These are phyloP conservation scores for Nannochloropsis salina DNA, from an alignment of 108 stramenopile genomes.

Conservation along the genomic window DNA sequence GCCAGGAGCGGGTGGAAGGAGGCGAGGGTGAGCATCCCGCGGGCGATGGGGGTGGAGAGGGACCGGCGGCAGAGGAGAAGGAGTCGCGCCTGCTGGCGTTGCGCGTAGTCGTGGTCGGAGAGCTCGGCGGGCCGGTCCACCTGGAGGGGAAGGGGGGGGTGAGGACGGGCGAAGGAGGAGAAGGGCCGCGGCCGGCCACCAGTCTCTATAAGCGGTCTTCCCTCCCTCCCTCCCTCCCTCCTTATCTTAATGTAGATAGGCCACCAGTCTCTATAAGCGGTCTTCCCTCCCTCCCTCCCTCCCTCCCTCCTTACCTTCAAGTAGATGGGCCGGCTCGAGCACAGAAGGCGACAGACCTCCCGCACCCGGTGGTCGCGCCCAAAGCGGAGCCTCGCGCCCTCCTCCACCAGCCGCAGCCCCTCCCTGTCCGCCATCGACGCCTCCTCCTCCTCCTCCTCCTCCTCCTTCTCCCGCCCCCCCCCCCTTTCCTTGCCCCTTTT, in stretches of 20 bases:
- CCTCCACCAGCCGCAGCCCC: conserved; percentile 67
- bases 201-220: too few relatives aligned
- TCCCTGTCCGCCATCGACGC: conserved; percentile 61
- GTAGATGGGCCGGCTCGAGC: conserved; percentile 73
- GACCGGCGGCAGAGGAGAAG: conserved; percentile 70
- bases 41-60: conserved; percentile 75
- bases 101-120: conserved; percentile 47
- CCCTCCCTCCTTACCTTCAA: conserved; percentile 69
- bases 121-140: conserved; percentile 47
- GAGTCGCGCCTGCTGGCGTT: conserved; percentile 48
- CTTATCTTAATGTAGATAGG: conserved; percentile 53
- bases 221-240: conserved; percentile 3
- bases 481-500: not conserved
- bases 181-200: too few relatives aligned
- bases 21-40: conserved; percentile 94
- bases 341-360: conserved; percentile 77
- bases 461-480: not conserved
- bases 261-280: conserved; percentile 72
- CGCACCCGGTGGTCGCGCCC: conserved; percentile 75
- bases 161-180: not conserved
- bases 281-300: conserved; percentile 82
- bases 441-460: conserved; percentile 24
- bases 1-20: conserved; percentile 67
- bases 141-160: conserved; percentile 35
- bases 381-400: conserved; percentile 73